Base-by-base conservation (phyloP, 75 land plant genomes). In the Picea glauca region DNA sequence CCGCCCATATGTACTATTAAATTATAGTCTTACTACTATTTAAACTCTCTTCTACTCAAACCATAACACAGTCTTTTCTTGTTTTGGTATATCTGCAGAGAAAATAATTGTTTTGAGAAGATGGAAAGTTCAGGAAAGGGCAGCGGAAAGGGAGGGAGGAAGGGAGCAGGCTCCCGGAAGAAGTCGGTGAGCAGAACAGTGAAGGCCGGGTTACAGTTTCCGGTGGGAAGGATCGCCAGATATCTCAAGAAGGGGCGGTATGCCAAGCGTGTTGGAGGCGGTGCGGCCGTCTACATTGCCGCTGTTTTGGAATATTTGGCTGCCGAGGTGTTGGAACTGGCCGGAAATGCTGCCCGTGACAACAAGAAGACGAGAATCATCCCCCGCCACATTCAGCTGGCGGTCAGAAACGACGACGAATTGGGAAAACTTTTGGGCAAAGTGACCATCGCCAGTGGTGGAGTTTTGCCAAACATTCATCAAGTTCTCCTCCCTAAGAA, bases 191-290 rank as follows among this genome's bases (percentile, higher is more conserved):
- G 43, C 43, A 60, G 62, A 6, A 60, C 21, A 2, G 17, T 4
- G 6, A 80, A 80, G 80, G 80, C 80, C 54, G 81, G 78, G 2
- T 35, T 77, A 3, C 81, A 77, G 62, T 80, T 80, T 26, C 81
- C 81, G 20, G 81, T 80, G 61, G 81, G 80, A 0, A 3, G 80
- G 2, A 80, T 77, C n/a, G 81, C 81, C 21, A 58, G 81, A 3
- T 80, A 78, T 32, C 61, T 80, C 50, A 78, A 80, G 81, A 61
- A 30, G 3, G 81, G 81, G 46, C 78, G 58, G 46, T 80, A 80
- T 40, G 81, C 81, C 8, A 74, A 68, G 26, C 13, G 80, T 1
- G 78, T 79, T 50, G 80, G 80, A 3, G 77, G 76, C 20, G 77
- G 80, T 1, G 76, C 80, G 15, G 76, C 77, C 3, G 77, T 78